These are phyloP conservation scores for Hypoxylon crocopeplum DNA, from an alignment of 495 filamentous ascomycete genomes.

Conservation along the genomic window DNA sequence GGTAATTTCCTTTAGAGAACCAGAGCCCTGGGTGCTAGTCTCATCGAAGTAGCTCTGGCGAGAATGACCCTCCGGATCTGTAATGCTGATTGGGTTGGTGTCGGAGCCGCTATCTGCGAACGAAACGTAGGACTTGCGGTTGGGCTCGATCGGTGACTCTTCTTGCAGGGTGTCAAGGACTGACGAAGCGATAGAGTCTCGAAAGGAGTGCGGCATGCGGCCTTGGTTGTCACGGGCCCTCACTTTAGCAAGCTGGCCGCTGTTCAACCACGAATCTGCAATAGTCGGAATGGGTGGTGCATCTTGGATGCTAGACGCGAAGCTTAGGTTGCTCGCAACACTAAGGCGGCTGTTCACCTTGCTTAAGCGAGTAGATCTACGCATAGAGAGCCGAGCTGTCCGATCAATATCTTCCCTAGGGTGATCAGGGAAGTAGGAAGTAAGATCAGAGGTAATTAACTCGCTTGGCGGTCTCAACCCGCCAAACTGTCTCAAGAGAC, in stretches of 20 bases:
- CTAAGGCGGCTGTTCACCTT: slow-evolving; percentile 89
- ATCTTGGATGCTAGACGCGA: slow-evolving; percentile 87
- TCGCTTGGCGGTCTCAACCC: slow-evolving; percentile 93
- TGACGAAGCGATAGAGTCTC: slow-evolving; percentile 86
- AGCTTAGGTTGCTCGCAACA: slow-evolving; percentile 91
- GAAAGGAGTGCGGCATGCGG: slow-evolving; percentile 61
- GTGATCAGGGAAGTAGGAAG: slow-evolving; percentile 96
- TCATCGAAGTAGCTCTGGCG: slow-evolving; percentile 87
- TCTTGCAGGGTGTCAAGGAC: slow-evolving; percentile 88
- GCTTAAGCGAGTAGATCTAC: slow-evolving; percentile 88
- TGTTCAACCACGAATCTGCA: slow-evolving; percentile 87
- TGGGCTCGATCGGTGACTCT: slow-evolving; percentile 86
- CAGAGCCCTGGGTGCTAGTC: slow-evolving; percentile 68
- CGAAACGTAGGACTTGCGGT: slow-evolving; percentile 95
- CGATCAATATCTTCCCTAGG: slow-evolving; percentile 90
- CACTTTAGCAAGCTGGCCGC: slow-evolving; percentile 58
- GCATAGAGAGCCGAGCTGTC: slow-evolving; percentile 88
- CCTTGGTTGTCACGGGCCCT: slow-evolving; percentile 50
- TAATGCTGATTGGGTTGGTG: slow-evolving; percentile 65
- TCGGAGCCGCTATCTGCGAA: slow-evolving; percentile 82
- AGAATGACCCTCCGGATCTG: slow-evolving; percentile 75
- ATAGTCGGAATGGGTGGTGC: slow-evolving; percentile 95
- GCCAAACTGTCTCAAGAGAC: slow-evolving; percentile 71
- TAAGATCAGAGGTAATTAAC: slow-evolving; percentile 93
- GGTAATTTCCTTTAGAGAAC: slow-evolving; percentile 59